Evolutionary conservation across 108 stramenopile genomes (phyloP).

Genomic region (Parietichytrium sp.): DNA sequence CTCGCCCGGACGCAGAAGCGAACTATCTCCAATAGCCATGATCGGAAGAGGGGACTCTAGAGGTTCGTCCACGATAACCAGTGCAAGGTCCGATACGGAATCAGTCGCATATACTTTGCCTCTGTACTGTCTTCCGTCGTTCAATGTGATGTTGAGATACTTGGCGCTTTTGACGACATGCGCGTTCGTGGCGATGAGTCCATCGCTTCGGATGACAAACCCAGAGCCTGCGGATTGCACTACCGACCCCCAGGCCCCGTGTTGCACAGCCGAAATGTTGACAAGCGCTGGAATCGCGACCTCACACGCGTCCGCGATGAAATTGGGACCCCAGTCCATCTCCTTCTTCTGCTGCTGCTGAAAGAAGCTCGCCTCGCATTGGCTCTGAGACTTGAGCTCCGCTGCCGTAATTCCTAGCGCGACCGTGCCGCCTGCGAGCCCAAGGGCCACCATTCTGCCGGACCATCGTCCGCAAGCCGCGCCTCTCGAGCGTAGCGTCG

Average conservation of each 20-base stretch:
- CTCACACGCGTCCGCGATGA: slow-evolving; percentile 28
- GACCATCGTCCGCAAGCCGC: too few species aligned
- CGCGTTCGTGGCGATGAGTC: slow-evolving; percentile 59
- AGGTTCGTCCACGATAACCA: slow-evolving; percentile 49
- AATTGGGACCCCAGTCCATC: slow-evolving; percentile 26
- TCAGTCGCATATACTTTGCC: slow-evolving; percentile 52
- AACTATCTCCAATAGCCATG: slow-evolving; percentile 46
- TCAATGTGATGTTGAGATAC: slow-evolving; percentile 54
- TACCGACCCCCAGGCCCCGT: slow-evolving; percentile 19
- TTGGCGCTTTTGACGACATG: slow-evolving; percentile 53
- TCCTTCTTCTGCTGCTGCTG: too few species aligned
- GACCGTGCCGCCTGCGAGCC: too few species aligned
- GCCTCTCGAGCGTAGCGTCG: too few species aligned
- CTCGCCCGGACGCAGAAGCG: slow-evolving; percentile 53
- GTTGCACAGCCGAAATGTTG: background rate
- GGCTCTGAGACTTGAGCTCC: too few species aligned
- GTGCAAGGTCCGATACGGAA: slow-evolving; percentile 54
- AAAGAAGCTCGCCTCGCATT: too few species aligned
- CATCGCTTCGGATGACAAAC: slow-evolving; percentile 55
- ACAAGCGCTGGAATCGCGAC: slow-evolving; percentile 23
- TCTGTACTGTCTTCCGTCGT: slow-evolving; percentile 51
- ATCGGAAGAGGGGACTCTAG: slow-evolving; percentile 46
- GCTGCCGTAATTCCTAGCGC: too few species aligned
- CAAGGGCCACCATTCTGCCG: too few species aligned
- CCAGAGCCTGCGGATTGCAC: slow-evolving; percentile 50